Evolutionary conservation across 352 stramenopile genomes (phyloP).

Genomic region (Pythium guiyangense): DNA sequence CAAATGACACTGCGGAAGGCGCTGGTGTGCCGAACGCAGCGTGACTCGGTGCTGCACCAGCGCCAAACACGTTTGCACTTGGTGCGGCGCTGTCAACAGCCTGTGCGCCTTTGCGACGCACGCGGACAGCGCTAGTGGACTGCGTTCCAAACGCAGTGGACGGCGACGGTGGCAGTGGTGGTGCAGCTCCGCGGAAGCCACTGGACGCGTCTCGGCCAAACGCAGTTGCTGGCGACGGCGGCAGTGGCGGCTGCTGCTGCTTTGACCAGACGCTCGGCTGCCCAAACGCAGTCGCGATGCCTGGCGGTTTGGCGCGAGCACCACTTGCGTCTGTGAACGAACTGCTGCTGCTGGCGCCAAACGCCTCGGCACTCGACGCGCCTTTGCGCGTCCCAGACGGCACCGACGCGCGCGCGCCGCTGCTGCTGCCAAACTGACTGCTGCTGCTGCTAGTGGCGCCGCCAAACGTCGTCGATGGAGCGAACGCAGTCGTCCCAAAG

Average conservation of each 20-base stretch:
- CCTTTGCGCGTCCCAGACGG: background rate
- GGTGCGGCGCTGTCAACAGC: background rate
- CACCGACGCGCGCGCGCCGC: too few species aligned
- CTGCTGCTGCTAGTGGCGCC: too few species aligned
- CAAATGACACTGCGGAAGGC: conserved; percentile 8
- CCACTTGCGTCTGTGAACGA: background rate
- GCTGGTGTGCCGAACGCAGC: conserved; percentile 29
- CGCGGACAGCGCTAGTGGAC: background rate
- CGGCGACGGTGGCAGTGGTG: background rate
- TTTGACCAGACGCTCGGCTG: conserved; percentile 14
- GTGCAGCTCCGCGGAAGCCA: conserved; percentile 4
- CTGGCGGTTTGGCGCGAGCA: conserved; percentile 4
- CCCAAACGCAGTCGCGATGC: conserved; percentile 10
- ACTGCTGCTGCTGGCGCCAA: background rate
- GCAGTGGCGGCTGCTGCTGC: background rate
- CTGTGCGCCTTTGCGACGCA: background rate
- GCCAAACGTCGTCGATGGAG: too few species aligned
- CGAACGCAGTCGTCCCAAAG: background rate
- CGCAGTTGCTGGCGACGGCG: conserved; percentile 1
- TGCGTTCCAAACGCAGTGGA: conserved; percentile 8
- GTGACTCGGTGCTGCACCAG: background rate
- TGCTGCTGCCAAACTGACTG: too few species aligned
- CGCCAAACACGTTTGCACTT: background rate
- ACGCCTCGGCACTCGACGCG: background rate
- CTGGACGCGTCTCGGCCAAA: conserved; percentile 2